These are phyloP conservation scores for Pleurostoma richardsiae DNA, from an alignment of 2,329 filamentous ascomycete species.

Conservation along the genomic window DNA sequence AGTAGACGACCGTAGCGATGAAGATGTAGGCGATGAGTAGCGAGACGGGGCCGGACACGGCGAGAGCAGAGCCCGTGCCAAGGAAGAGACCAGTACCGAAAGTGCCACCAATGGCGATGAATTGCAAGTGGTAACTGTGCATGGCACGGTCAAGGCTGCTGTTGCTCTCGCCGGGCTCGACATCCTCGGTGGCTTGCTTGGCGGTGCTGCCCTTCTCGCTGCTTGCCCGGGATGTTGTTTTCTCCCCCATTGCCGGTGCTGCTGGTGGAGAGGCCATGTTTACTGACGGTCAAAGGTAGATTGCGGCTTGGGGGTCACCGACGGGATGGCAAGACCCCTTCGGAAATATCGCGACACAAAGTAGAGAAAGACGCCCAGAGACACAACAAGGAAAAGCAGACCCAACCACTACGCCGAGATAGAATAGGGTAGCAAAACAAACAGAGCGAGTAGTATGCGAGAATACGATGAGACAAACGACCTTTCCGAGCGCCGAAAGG, in stretches of 20 bases:
- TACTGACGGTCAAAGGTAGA: neutral
- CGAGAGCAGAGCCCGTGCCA: conserved; percentile 58
- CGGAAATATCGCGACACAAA: too few species aligned
- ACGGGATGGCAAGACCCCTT: too few species aligned
- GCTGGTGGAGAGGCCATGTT: neutral
- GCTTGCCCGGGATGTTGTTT: neutral
- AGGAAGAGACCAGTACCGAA: conserved; percentile 70
- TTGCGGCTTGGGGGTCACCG: too few species aligned
- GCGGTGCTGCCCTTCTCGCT: neutral
- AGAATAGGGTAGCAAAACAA: too few species aligned
- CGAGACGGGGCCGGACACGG: conserved; percentile 59
- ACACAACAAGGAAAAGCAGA: too few species aligned
- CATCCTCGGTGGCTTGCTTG: neutral
- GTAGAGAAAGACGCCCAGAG: too few species aligned
- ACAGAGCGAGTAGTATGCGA: neutral
- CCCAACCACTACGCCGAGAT: too few species aligned
- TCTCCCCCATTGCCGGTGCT: neutral
- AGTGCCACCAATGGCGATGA: conserved; percentile 10
- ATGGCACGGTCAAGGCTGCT: conserved; percentile 8
- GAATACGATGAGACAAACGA: neutral
- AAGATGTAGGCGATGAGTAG: conserved; percentile 65
- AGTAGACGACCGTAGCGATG: conserved; percentile 68
- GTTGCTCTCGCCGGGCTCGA: neutral
- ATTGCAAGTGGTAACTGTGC: conserved; percentile 10
- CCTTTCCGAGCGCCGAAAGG: neutral